A percentile compares a stretch with the other conserved stretches of the same genome.
Evolutionary conservation across 176 grass and related monocot species (phyloP).

Genomic region (Musa beccarii): DNA sequence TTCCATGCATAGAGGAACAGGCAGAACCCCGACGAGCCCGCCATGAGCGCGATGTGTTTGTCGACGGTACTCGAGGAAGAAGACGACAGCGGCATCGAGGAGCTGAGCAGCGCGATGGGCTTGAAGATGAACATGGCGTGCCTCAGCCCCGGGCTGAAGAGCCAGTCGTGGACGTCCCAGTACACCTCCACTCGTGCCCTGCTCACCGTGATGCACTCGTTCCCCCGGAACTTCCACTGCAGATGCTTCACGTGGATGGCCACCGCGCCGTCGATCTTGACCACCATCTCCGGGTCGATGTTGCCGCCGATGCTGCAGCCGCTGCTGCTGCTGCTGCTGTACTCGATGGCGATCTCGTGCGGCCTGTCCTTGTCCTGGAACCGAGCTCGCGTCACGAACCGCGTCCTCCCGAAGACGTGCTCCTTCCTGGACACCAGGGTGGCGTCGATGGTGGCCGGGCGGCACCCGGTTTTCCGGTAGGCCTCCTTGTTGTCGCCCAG

Average conservation of each 20-base stretch:
- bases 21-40: slow-evolving; percentile 33
- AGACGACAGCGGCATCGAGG: slow-evolving; percentile 20
- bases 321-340: slow-evolving; percentile 14
- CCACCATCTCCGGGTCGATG: slow-evolving; percentile 41
- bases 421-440: slow-evolving; percentile 49
- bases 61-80: not conserved
- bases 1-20: slow-evolving; percentile 86
- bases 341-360: slow-evolving; percentile 67
- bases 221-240: slow-evolving; percentile 85
- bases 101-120: slow-evolving; percentile 40
- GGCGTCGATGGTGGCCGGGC: slow-evolving; percentile 29
- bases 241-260: slow-evolving; percentile 77
- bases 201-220: slow-evolving; percentile 63
- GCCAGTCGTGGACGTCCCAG: slow-evolving; percentile 91
- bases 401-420: slow-evolving; percentile 49
- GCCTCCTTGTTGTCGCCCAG: slow-evolving; percentile 59
- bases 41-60: not conserved
- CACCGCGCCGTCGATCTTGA: slow-evolving; percentile 61
- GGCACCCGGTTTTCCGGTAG: slow-evolving; percentile 34
- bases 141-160: slow-evolving; percentile 61
- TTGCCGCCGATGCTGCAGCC: slow-evolving; percentile 19
- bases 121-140: slow-evolving; percentile 77
- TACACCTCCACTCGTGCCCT: slow-evolving; percentile 70
- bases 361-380: slow-evolving; percentile 48
- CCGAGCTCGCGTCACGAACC: slow-evolving; percentile 51